phyloP scores from a whole-genome alignment of 805 yeast genomes.

The Hanseniaspora jakobsenii region DNA sequence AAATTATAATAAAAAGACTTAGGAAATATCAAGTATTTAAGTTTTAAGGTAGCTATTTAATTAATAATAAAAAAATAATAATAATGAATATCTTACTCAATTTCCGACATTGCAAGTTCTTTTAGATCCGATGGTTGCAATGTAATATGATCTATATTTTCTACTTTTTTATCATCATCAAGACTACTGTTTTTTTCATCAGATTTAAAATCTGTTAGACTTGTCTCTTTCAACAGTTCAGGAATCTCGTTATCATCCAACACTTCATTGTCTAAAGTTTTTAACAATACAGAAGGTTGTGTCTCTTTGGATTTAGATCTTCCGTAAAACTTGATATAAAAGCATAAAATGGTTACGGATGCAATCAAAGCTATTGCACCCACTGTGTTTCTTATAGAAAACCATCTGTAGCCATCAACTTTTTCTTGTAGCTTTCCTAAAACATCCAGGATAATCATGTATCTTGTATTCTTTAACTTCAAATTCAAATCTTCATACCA shows the following conservation, averaged over 20 bases:
- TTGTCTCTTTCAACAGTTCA: background rate
- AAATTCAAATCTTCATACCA: constrained; percentile 56
- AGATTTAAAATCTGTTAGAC: too few species aligned
- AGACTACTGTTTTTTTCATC: too few species aligned
- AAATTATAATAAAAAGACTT: too few species aligned
- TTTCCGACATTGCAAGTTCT: constrained; percentile 5
- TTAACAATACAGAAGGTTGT: constrained; percentile 8
- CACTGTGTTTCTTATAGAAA: constrained; percentile 77
- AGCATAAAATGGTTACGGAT: constrained; percentile 33
- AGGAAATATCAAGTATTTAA: too few species aligned
- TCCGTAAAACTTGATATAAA: constrained; percentile 38
- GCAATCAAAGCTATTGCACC: constrained; percentile 60
- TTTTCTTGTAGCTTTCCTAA: constrained; percentile 73
- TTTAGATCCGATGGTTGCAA: background rate
- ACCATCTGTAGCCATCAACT: constrained; percentile 86
- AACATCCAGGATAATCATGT: constrained; percentile 71
- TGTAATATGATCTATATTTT: constrained; percentile 24
- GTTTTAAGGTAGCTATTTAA: too few species aligned
- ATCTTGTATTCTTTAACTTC: constrained; percentile 68
- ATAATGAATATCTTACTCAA: background rate
- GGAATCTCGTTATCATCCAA: constrained; percentile 4
- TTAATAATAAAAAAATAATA: background rate
- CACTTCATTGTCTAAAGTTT: constrained; percentile 14
- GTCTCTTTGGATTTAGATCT: constrained; percentile 23
- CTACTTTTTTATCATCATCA: constrained; percentile 23